These are phyloP conservation scores for Aspergillus clavatus DNA, from an alignment of 2,329 filamentous ascomycete species.

Conservation along the genomic window DNA sequence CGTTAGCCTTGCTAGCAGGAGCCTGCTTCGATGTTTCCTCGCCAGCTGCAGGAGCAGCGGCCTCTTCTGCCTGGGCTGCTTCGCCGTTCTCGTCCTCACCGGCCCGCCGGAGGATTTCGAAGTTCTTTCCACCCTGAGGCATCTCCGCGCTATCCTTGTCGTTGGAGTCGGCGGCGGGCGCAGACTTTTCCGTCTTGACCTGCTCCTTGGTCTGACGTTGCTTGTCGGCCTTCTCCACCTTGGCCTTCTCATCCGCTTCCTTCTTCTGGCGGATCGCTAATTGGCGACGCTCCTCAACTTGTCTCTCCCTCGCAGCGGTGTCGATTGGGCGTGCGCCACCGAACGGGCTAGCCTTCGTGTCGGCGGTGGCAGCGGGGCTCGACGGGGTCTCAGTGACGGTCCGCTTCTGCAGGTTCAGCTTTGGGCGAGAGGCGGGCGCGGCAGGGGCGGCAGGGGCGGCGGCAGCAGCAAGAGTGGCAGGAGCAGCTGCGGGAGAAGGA, in stretches of 20 bases:
- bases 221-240: constrained; percentile 64
- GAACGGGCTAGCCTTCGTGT: constrained; percentile 87
- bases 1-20: constrained; percentile 39
- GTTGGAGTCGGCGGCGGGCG: constrained; percentile 33
- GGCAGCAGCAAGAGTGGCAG: constrained; percentile 52
- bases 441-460: constrained; percentile 57
- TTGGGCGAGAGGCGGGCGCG: constrained; percentile 64
- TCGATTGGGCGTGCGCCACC: constrained; percentile 92
- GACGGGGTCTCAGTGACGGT: constrained; percentile 73
- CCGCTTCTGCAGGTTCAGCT: constrained; percentile 82
- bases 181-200: constrained; percentile 30
- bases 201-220: constrained; percentile 46
- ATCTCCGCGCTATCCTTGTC: constrained; percentile 38
- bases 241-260: constrained; percentile 79
- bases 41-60: constrained; percentile 41
- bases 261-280: constrained; percentile 73
- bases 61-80: constrained; percentile 44
- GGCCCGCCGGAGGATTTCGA: constrained; percentile 52
- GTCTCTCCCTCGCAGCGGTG: constrained; percentile 79
- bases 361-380: constrained; percentile 43
- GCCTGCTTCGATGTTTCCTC: constrained; percentile 53
- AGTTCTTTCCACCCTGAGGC: constrained; percentile 46
- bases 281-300: constrained; percentile 83
- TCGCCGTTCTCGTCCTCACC: constrained; percentile 46
- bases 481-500: constrained; percentile 70